phyloP scores from a whole-genome alignment of 139 green algal species.

The Closterium sp. region DNA sequence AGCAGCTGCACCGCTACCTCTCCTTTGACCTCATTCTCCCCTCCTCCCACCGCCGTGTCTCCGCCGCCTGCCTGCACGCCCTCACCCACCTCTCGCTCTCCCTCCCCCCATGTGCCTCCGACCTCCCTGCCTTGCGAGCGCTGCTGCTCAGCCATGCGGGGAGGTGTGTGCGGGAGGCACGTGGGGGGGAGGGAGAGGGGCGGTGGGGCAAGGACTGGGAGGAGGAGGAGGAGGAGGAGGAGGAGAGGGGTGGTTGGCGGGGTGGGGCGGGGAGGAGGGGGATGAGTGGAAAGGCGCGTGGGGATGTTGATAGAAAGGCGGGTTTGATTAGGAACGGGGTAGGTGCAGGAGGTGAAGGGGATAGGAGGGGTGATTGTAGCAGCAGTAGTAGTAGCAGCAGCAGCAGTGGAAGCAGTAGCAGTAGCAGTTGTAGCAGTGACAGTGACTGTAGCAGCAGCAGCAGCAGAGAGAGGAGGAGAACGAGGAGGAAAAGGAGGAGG shows the following conservation, averaged over 20 bases:
- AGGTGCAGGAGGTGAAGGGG: neutral
- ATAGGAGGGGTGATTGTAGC: neutral
- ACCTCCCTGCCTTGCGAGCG: neutral
- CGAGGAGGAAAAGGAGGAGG: neutral
- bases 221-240: neutral
- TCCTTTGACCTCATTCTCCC: constrained; percentile 9
- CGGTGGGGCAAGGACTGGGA: neutral
- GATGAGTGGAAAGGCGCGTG: neutral
- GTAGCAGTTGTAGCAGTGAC: neutral
- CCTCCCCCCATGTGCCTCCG: neutral
- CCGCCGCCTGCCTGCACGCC: neutral
- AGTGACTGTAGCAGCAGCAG: neutral
- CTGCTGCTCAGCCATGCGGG: neutral
- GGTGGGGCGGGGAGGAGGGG: neutral
- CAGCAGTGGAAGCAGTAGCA: neutral
- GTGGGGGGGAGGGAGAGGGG: neutral
- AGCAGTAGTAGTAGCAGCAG: neutral
- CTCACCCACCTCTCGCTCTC: neutral
- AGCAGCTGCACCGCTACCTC: constrained; percentile 33
- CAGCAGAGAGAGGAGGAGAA: neutral
- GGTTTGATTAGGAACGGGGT: neutral
- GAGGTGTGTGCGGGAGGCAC: neutral
- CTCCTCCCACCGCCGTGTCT: neutral
- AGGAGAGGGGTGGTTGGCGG: neutral
- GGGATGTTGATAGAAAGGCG: neutral